These are phyloP conservation scores for Capsicum pubescens DNA, from an alignment of 257 asterid species.

Conservation along the genomic window DNA sequence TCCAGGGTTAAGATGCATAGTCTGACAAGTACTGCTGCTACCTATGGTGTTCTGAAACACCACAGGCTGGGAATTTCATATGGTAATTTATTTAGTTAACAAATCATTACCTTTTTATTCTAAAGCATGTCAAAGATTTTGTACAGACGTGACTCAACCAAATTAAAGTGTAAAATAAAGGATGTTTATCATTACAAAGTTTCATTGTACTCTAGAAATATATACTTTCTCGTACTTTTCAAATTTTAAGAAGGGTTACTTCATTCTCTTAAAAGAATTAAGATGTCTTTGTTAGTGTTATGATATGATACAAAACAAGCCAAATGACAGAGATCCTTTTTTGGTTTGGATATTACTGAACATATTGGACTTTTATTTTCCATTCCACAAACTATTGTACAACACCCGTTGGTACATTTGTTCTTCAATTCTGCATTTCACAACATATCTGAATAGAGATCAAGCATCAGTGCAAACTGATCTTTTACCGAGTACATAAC, in stretches of 20 bases:
- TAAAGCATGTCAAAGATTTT: neutral
- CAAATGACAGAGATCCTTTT: neutral
- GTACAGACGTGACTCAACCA: neutral
- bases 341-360: neutral
- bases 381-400: neutral
- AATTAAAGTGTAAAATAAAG: neutral
- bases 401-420: neutral
- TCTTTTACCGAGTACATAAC: neutral
- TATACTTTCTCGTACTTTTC: neutral
- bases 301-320: neutral
- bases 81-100: neutral
- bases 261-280: neutral
- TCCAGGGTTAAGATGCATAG: neutral
- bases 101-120: neutral
- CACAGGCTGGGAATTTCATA: neutral
- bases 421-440: neutral
- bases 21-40: neutral
- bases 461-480: neutral
- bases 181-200: neutral
- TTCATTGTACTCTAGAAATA: neutral
- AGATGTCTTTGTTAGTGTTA: neutral
- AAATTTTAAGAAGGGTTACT: neutral
- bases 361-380: neutral
- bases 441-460: neutral
- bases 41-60: constrained; percentile 1